Evolutionary conservation across 1,139 yeast species (phyloP).

Genomic region (Pichia inconspicua): DNA sequence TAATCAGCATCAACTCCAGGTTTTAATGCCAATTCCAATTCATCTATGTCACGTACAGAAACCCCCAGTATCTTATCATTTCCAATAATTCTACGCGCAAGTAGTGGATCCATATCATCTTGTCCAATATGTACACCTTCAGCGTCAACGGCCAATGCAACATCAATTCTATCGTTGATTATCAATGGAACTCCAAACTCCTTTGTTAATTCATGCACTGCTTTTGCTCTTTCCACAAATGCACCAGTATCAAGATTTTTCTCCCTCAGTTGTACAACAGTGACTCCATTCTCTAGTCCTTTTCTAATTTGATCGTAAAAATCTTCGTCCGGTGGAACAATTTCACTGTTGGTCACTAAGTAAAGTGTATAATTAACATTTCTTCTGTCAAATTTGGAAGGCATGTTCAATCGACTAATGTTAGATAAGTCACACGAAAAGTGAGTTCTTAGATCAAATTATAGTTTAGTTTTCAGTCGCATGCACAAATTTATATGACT

Average conservation of each 20-base stretch:
- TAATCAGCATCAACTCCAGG: constrained; percentile 50
- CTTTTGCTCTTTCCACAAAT: constrained; percentile 55
- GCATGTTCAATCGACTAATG: neutral
- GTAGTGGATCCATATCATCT: constrained; percentile 69
- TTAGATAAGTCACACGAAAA: too few species aligned
- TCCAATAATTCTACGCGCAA: constrained; percentile 61
- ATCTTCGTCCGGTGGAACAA: constrained; percentile 60
- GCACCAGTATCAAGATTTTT: constrained; percentile 62
- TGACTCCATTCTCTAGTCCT: constrained; percentile 65
- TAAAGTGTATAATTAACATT: constrained; percentile 54
- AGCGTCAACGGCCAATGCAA: constrained; percentile 83
- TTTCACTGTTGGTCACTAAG: constrained; percentile 73
- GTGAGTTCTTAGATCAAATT: too few species aligned
- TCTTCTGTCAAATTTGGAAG: neutral
- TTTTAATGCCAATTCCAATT: constrained; percentile 48
- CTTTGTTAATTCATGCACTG: constrained; percentile 55
- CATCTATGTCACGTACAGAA: constrained; percentile 55
- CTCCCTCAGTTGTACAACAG: constrained; percentile 79
- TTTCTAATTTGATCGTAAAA: constrained; percentile 53
- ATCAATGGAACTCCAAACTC: constrained; percentile 62
- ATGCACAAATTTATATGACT: too few species aligned
- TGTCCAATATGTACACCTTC: constrained; percentile 87
- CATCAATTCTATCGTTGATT: constrained; percentile 83
- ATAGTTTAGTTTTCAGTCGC: too few species aligned
- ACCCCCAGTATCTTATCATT: constrained; percentile 73